Percentiles rank a stretch among this genome's conserved stretches.
Evolutionary conservation across 352 stramenopile genomes (phyloP).

Genomic region (Pseudoperonospora humuli): DNA sequence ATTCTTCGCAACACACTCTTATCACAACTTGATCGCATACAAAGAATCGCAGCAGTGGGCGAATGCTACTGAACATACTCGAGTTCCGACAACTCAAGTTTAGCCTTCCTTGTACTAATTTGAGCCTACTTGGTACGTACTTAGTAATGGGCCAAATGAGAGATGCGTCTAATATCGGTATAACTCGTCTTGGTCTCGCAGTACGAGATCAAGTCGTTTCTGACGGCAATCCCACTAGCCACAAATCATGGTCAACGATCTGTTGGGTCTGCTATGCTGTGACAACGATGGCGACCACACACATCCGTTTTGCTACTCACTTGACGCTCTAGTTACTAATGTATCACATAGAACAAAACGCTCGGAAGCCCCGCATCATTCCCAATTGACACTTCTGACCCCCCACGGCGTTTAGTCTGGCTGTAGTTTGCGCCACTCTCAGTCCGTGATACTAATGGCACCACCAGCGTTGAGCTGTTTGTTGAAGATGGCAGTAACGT

Average conservation of each 20-base stretch:
- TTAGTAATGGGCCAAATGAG: not conserved
- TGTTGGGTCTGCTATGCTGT: not conserved
- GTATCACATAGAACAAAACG: slow-evolving; percentile 18
- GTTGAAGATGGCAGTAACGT: slow-evolving; percentile 25
- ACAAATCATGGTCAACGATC: not conserved
- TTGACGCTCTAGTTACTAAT: slow-evolving; percentile 3
- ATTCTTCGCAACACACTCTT: too few species aligned
- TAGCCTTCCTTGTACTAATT: too few species aligned
- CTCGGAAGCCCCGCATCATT: slow-evolving; percentile 1
- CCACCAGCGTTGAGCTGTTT: slow-evolving; percentile 5
- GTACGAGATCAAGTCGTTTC: slow-evolving; percentile 7
- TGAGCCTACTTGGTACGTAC: too few species aligned
- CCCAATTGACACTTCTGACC: not conserved
- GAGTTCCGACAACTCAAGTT: too few species aligned
- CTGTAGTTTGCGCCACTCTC: slow-evolving; percentile 1
- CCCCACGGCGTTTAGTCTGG: slow-evolving; percentile 7
- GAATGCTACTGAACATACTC: too few species aligned
- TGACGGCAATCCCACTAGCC: not conserved
- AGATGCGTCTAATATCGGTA: not conserved
- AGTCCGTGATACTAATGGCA: not conserved
- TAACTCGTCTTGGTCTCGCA: not conserved
- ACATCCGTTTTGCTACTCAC: not conserved
- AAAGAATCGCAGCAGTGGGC: too few species aligned
- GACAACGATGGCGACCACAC: slow-evolving; percentile 4
- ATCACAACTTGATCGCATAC: too few species aligned